Conservation (phyloP, 805 yeast genomes). For the Metschnikowia cerradonensis region DNA sequence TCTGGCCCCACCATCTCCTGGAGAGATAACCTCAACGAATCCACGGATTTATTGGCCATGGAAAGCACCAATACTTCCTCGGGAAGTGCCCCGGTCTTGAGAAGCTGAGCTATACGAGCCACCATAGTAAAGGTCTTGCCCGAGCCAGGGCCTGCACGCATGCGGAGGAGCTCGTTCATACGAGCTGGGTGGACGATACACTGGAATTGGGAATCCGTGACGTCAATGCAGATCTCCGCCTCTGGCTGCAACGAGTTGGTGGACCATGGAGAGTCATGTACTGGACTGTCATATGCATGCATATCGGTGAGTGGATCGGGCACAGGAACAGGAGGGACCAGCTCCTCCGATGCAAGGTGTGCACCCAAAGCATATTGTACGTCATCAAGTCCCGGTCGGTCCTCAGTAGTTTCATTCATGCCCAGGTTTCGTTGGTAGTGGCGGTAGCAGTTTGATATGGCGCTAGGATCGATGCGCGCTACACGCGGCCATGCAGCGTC, state of each 20-base stretch:
- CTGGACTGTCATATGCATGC: background rate
- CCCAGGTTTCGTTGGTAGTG: background rate
- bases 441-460: background rate
- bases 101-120: slow-evolving; percentile 46
- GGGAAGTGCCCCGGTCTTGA: slow-evolving; percentile 41
- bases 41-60: slow-evolving; percentile 67
- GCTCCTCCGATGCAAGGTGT: background rate
- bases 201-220: slow-evolving; percentile 43
- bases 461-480: background rate
- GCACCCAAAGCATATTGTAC: background rate
- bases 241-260: background rate
- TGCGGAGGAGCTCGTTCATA: slow-evolving; percentile 41
- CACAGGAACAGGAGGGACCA: background rate
- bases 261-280: background rate
- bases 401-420: background rate
- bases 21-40: slow-evolving; percentile 37
- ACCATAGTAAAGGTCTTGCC: slow-evolving; percentile 66
- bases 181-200: slow-evolving; percentile 42
- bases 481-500: too few relatives aligned
- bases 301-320: background rate
- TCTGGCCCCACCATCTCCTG: slow-evolving; percentile 29
- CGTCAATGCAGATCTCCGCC: slow-evolving; percentile 2
- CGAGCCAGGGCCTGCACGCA: slow-evolving; percentile 71
- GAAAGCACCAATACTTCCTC: slow-evolving; percentile 57
- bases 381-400: background rate